These are phyloP conservation scores for Sporisorium sorghi DNA, from an alignment of 1,284 basidiomycete genomes.

Conservation along the genomic window DNA sequence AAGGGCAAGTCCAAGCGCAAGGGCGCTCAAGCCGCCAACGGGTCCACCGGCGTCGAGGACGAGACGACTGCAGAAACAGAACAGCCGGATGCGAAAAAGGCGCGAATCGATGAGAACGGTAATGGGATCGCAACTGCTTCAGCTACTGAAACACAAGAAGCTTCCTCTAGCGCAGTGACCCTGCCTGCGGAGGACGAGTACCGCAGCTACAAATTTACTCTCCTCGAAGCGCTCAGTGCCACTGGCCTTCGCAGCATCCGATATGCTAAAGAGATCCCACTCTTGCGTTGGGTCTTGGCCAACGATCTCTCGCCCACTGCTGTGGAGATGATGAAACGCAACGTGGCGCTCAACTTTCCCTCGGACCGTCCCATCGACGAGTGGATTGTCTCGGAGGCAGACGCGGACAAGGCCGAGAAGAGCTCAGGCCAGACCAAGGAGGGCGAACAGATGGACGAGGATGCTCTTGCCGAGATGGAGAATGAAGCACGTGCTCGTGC, in stretches of 20 bases:
- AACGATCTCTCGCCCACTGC: slow-evolving; percentile 91
- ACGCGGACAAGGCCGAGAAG: not conserved
- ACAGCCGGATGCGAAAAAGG: slow-evolving; percentile 28
- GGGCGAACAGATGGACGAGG: slow-evolving; percentile 31
- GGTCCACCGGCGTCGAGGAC: not conserved
- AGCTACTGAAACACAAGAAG: slow-evolving; percentile 4
- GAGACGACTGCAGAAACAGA: not conserved
- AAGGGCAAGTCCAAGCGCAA: slow-evolving; percentile 49
- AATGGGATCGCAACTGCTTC: slow-evolving; percentile 6
- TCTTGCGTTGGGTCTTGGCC: slow-evolving; percentile 88
- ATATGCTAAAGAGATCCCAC: slow-evolving; percentile 96
- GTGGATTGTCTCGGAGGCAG: slow-evolving; percentile 38
- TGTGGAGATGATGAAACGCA: slow-evolving; percentile 85
- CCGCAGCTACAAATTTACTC: slow-evolving; percentile 78
- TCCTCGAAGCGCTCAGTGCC: slow-evolving; percentile 95
- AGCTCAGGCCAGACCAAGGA: not conserved
- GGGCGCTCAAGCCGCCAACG: slow-evolving; percentile 11
- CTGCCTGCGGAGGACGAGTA: slow-evolving; percentile 67
- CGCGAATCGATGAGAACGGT: slow-evolving; percentile 13
- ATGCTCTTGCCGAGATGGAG: slow-evolving; percentile 30
- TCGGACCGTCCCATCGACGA: slow-evolving; percentile 70
- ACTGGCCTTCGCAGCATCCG: slow-evolving; percentile 95
- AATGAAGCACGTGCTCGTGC: slow-evolving; percentile 22
- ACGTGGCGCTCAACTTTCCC: slow-evolving; percentile 88
- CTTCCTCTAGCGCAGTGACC: not conserved